A percentile compares a stretch with the other conserved stretches of the same genome.
These are phyloP conservation scores for Silene vulgaris DNA, from an alignment of 179 eudicot genomes.

Conservation along the genomic window DNA sequence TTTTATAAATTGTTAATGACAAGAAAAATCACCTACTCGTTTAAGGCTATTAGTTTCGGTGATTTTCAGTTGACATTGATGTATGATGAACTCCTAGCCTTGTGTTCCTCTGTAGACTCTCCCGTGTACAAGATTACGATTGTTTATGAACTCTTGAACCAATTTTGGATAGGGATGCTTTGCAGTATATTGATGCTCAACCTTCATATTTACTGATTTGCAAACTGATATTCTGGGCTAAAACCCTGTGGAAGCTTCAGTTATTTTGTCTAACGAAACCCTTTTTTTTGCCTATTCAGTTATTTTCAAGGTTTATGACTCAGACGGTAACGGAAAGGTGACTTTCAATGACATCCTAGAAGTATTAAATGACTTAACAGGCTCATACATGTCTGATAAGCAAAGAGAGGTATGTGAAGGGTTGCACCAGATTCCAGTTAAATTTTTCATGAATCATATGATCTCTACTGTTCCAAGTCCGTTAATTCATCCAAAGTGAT, in stretches of 20 bases:
- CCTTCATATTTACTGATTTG: background rate
- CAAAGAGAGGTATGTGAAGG: conserved; percentile 69
- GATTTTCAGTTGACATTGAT: background rate
- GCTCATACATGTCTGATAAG: conserved; percentile 73
- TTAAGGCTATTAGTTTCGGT: conserved; percentile 5
- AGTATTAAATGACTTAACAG: conserved; percentile 73
- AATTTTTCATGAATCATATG: background rate
- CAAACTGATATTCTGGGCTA: background rate
- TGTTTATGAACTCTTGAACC: background rate
- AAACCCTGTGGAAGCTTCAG: background rate
- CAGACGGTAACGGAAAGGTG: conserved; percentile 83
- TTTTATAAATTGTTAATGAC: conserved; percentile 1
- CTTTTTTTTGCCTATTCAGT: conserved; percentile 28
- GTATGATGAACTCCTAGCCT: background rate
- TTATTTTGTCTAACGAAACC: conserved; percentile 4
- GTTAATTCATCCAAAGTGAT: background rate
- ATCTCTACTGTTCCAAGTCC: background rate
- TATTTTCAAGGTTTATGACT: conserved; percentile 81
- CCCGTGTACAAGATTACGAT: background rate
- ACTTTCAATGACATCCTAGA: conserved; percentile 65
- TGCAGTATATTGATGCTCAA: too few species aligned
- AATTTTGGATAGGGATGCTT: background rate
- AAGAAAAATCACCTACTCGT: background rate
- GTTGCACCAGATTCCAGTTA: background rate
- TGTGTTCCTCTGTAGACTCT: background rate